Conservation (phyloP, 164 flowering plant species). For the Santalum album region DNA sequence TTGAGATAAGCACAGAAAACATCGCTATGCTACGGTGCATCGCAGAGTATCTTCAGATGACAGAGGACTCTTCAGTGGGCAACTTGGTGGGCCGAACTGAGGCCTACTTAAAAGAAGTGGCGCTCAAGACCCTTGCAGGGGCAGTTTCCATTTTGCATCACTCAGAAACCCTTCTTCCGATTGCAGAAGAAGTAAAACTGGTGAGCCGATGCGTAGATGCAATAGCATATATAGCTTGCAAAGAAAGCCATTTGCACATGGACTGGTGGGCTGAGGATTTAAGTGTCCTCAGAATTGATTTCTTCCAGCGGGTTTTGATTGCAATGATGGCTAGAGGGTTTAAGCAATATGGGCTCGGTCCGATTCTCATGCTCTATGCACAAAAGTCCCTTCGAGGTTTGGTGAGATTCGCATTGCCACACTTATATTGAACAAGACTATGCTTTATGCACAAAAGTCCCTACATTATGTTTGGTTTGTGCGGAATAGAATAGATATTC, state of each 20-base stretch:
- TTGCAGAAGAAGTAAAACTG: conserved; percentile 75
- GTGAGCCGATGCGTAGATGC: conserved; percentile 76
- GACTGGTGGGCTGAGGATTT: conserved; percentile 28
- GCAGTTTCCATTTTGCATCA: conserved; percentile 57
- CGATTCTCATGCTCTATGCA: conserved; percentile 86
- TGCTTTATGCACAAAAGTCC: too few relatives aligned
- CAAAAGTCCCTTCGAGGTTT: conserved; percentile 90
- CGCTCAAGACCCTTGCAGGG: conserved; percentile 57
- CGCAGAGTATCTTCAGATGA: conserved; percentile 91
- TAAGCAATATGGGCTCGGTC: conserved; percentile 70
- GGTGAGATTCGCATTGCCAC: conserved; percentile 58
- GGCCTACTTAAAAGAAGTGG: conserved; percentile 71
- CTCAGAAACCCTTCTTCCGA: conserved; percentile 49
- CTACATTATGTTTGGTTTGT: too few relatives aligned
- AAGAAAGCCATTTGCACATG: conserved; percentile 44
- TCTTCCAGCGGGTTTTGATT: conserved; percentile 68
- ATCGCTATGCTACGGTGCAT: conserved; percentile 72
- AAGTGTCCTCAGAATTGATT: conserved; percentile 59
- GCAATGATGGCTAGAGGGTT: conserved; percentile 90
- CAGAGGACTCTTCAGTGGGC: conserved; percentile 71
- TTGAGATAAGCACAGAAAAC: conserved; percentile 73
- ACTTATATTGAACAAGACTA: too few relatives aligned
- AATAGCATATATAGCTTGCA: conserved; percentile 59
- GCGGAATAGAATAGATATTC: too few relatives aligned
- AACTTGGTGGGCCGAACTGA: conserved; percentile 69